Conservation (phyloP, 192 early-diverging fungal species). For the Coemansia sp. region DNA sequence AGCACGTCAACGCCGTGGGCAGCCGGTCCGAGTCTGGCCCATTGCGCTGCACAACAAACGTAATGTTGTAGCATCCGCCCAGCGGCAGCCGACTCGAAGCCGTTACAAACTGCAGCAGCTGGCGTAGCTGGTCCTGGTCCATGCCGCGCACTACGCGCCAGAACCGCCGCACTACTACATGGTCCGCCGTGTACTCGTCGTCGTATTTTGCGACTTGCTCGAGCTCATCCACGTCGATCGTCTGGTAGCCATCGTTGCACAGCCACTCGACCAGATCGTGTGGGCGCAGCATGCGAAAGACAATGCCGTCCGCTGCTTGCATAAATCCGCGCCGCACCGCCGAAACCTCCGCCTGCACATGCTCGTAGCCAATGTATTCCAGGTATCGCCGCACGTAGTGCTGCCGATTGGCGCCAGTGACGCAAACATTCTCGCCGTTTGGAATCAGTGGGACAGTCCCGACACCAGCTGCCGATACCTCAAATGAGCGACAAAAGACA, state of each 20-base stretch:
- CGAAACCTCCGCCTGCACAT: conserved; percentile 63
- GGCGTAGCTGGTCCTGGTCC: conserved; percentile 64
- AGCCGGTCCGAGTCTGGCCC: conserved; percentile 86
- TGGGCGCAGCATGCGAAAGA: conserved; percentile 51
- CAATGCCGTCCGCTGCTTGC: conserved; percentile 57
- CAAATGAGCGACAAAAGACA: conserved; percentile 82
- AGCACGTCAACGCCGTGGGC: conserved; percentile 92
- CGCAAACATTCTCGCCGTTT: conserved; percentile 66
- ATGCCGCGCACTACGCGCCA: conserved; percentile 81
- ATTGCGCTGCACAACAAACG: conserved; percentile 96
- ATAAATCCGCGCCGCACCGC: conserved; percentile 81
- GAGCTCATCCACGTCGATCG: conserved; percentile 73
- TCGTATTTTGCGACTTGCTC: conserved; percentile 78
- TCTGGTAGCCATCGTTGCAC: conserved; percentile 59
- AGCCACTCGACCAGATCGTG: conserved; percentile 77
- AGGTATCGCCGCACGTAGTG: conserved; percentile 76
- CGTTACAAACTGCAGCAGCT: conserved; percentile 89
- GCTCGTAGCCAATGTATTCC: conserved; percentile 67
- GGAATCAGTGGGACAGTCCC: conserved; percentile 65
- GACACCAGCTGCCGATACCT: conserved; percentile 58
- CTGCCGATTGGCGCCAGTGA: conserved; percentile 76
- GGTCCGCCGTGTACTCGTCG: conserved; percentile 73
- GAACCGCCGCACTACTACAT: conserved; percentile 74
- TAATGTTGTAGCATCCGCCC: conserved; percentile 74
- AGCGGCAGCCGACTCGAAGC: conserved; percentile 89